Evolutionary conservation across 805 yeast genomes (phyloP).

Genomic region (Suhomyces sp.): DNA sequence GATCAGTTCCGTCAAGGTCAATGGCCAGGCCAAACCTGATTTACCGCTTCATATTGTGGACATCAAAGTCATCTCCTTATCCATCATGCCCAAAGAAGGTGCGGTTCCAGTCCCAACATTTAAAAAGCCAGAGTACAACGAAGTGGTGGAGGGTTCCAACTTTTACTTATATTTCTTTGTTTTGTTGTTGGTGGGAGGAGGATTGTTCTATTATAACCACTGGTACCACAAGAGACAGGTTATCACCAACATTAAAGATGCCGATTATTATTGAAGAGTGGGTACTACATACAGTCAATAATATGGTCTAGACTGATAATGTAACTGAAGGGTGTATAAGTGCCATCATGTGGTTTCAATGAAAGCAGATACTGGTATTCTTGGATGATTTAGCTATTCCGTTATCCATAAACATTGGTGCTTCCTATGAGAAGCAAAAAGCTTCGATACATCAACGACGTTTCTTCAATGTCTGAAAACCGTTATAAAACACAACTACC

Average conservation of each 20-base stretch:
- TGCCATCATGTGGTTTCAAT: too few relatives aligned
- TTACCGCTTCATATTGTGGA: slow-evolving; percentile 17
- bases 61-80: slow-evolving; percentile 6
- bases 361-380: too few relatives aligned
- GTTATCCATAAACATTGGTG: too few relatives aligned
- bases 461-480: too few relatives aligned
- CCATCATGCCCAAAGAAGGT: not conserved
- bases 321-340: too few relatives aligned
- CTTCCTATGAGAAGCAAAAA: too few relatives aligned
- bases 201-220: slow-evolving; percentile 13
- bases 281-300: too few relatives aligned
- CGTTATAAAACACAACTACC: too few relatives aligned
- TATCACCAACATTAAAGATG: slow-evolving; percentile 25
- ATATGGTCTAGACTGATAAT: too few relatives aligned
- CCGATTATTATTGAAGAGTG: slow-evolving; percentile 20
- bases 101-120: not conserved
- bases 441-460: too few relatives aligned
- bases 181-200: slow-evolving; percentile 10
- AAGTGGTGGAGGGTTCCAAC: slow-evolving; percentile 6
- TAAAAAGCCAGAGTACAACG: slow-evolving; percentile 5
- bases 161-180: slow-evolving; percentile 14
- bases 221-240: slow-evolving; percentile 22
- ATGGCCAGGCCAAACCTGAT: slow-evolving; percentile 13
- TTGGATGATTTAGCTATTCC: too few relatives aligned
- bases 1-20: slow-evolving; percentile 11